Base-by-base conservation (phyloP, 441 rosid species). In the Capsella rubella region DNA sequence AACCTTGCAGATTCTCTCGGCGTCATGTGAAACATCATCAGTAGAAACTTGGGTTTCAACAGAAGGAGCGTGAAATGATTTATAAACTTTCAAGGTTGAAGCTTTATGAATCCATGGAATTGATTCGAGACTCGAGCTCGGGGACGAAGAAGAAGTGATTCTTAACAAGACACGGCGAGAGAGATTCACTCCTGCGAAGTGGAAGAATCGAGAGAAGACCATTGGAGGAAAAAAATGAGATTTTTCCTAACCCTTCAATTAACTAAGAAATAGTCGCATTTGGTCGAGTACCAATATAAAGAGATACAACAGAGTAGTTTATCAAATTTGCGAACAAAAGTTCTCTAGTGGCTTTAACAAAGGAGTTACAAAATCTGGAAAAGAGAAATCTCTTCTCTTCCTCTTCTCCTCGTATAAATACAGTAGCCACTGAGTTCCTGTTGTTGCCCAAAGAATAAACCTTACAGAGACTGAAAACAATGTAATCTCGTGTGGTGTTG, bases 1-100 rank as follows among this genome's bases (percentile, higher is more conserved):
- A 16, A 86, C 18, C 58, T 76, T 84, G 76, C 92, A 88, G 72
- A 90, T 83, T 73, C 67, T 83, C 1, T 82, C 87, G 0, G 83
- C 81, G 56, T 86, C 85, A 68, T 74, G 69, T n/a, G 65, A 49
- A 69, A 77, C 67, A 7, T 75, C 73, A 27, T 57, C 9, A 16
- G 31, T 13, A 55, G 32, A 54, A 21, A 21, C 54, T 46, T 69
- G 79, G 75, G 80, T 59, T 56, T 72, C 52, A 56, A 28, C 27
- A 25, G 80, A 64, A 29, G 60, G 42, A 40, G 25, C 18, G 25
- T 76, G 71, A 12, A 50, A 8, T 64, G 72, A 50, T 50, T 3
- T 11, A 43, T 55, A 52, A n/a, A n/a, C 0, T 0, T 27, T 63
- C 2, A 76, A 45, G 12, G 55, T 63, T 18, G 80, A 56, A 64